Base-by-base conservation (phyloP, 2,329 filamentous ascomycete genomes). In the Penicillium aurantiogriseum region DNA sequence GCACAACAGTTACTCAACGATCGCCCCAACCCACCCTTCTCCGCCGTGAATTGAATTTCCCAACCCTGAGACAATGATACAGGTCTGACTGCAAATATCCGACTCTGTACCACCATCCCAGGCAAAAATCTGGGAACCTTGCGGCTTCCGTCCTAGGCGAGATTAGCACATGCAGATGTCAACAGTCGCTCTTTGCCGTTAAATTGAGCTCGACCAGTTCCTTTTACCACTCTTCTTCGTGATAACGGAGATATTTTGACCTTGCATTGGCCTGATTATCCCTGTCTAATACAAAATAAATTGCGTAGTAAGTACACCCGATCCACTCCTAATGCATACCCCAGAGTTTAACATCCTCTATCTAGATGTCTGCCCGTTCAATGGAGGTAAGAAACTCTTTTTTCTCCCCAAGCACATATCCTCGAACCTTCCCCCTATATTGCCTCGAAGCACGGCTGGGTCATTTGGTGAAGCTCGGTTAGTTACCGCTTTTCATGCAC, bases 371-470 rank as follows among this genome's bases (percentile, higher is more conserved):
- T 31, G 10, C 43, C 36, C 33, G 42, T 51, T 33, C 35, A 55
- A 58, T 58, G 56, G 56, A 58, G 56, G 56, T 58, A 58, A 58
- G 56, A 56, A 23, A 36, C 13, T 39, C 21, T 33, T 23, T 23
- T 10, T 2, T 5, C 17, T 17, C n/a, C 21, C 9, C 49, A 36
- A 10, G 1, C 13, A 48, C 19, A 43, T 17, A 15, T 25, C 36
- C 43, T 9, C 55, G 43, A 48, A 17, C 21, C 38, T 13, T n/a
- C 21, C 19, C 13, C 21, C n/a, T 39, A 47, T 33, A 35, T 36
- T 53, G 2, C 42, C 21, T 35, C n/a, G 31, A 53, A 29, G 9
- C 19, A 38, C 29, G 45, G 42, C 47, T 49, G 47, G 44, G 15
- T 38, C 39, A 44, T 63, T n/a, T 23, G 39, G 50, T 45, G 51